Conservation (phyloP, 176 grass and related monocot genomes). For the Zea mays region Zm-B73-REFERENCE-NAM-5.0 NC_050103.1:2617001-2617500, state of each 20-base stretch:
- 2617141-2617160: not conserved
- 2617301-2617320: slow-evolving; percentile 3
- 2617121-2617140: not conserved
- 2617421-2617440: slow-evolving; percentile 65
- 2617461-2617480: slow-evolving; percentile 1
- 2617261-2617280: not conserved
- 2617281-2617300: not conserved
- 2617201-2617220: not conserved
- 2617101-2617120: not conserved
- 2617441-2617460: slow-evolving; percentile 1
- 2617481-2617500: slow-evolving; percentile 19
- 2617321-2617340: not conserved
- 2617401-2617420: slow-evolving; percentile 98
- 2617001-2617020: slow-evolving; percentile 78
- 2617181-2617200: not conserved
- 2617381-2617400: slow-evolving; percentile 95
- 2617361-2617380: slow-evolving; percentile 96
- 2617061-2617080: slow-evolving; percentile 86
- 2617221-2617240: not conserved
- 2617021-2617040: slow-evolving; percentile 95
- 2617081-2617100: not conserved
- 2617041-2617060: slow-evolving; percentile 85
- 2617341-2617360: slow-evolving; percentile 61
- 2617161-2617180: not conserved
- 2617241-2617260: not conserved